phyloP scores from a whole-genome alignment of 441 rosid genomes.

The Macaranga tanarius region DNA sequence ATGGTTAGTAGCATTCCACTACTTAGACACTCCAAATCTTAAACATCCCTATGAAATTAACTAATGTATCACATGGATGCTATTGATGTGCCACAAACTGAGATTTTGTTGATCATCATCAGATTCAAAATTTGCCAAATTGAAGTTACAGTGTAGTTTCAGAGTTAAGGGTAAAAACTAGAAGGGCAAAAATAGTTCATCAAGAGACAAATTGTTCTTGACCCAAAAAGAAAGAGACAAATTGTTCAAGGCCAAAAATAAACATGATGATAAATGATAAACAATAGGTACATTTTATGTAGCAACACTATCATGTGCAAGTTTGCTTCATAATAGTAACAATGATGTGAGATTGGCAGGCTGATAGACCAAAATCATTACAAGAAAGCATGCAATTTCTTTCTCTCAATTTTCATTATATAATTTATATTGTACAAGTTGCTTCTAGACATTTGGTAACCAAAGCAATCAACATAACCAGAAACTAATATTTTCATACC shows the following conservation, averaged over 20 bases:
- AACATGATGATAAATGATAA: not conserved
- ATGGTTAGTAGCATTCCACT: too few relatives aligned
- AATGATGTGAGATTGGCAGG: not conserved
- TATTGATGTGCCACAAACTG: too few relatives aligned
- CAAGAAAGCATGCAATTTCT: not conserved
- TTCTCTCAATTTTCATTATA: not conserved
- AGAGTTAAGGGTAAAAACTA: too few relatives aligned
- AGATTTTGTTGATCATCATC: too few relatives aligned
- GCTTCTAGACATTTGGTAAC: not conserved
- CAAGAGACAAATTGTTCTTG: not conserved
- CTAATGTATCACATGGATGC: too few relatives aligned
- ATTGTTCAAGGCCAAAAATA: not conserved
- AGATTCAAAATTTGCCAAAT: too few relatives aligned
- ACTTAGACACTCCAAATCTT: too few relatives aligned
- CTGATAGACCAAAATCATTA: slow-evolving; percentile 5
- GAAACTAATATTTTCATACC: too few relatives aligned
- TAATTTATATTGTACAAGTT: not conserved
- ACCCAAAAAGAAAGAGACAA: not conserved
- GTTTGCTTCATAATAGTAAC: not conserved
- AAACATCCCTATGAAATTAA: too few relatives aligned
- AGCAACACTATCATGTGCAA: not conserved
- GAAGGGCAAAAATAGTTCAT: not conserved
- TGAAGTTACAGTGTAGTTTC: too few relatives aligned
- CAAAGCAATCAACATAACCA: not conserved
- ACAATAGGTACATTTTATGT: not conserved